Evolutionary conservation across 2,329 filamentous ascomycete species (phyloP).

Genomic region (Sclerotinia spermophila): DNA sequence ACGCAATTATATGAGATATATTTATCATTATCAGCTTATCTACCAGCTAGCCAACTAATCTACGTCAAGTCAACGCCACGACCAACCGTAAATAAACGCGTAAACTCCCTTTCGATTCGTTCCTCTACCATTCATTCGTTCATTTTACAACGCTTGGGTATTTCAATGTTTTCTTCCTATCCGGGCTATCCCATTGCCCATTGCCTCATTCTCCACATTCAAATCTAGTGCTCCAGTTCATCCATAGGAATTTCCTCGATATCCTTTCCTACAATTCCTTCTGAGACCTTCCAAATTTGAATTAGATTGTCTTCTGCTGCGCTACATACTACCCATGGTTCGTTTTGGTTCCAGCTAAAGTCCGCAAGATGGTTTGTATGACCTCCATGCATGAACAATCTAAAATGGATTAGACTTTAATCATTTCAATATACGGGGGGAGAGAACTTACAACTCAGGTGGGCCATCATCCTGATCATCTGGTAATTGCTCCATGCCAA

Average conservation of each 20-base stretch:
- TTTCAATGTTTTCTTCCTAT: not conserved
- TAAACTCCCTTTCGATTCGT: not conserved
- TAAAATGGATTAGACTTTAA: conserved; percentile 38
- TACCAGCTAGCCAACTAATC: not conserved
- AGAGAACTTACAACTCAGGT: conserved; percentile 74
- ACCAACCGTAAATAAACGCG: not conserved
- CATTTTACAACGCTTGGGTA: conserved; percentile 5
- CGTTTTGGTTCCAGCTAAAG: conserved; percentile 96
- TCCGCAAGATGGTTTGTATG: conserved; percentile 96
- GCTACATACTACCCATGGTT: conserved; percentile 93
- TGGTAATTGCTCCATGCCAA: conserved; percentile 90
- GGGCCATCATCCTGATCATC: conserved; percentile 95
- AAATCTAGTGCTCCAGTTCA: conserved; percentile 61
- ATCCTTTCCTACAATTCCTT: conserved; percentile 76
- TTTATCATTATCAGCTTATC: conserved; percentile 5
- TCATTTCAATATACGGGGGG: not conserved
- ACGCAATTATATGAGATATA: not conserved
- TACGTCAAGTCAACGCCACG: conserved; percentile 4
- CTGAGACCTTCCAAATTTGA: conserved; percentile 88
- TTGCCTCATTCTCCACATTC: not conserved
- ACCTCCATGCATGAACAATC: conserved; percentile 96
- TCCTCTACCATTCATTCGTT: conserved; percentile 3
- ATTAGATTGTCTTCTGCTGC: conserved; percentile 96
- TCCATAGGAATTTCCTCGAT: conserved; percentile 71
- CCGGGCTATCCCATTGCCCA: not conserved